A percentile compares a stretch with the other conserved stretches of the same genome.
Evolutionary conservation across 2,329 filamentous ascomycete species (phyloP).

Genomic region (Penicillium sp.): DNA sequence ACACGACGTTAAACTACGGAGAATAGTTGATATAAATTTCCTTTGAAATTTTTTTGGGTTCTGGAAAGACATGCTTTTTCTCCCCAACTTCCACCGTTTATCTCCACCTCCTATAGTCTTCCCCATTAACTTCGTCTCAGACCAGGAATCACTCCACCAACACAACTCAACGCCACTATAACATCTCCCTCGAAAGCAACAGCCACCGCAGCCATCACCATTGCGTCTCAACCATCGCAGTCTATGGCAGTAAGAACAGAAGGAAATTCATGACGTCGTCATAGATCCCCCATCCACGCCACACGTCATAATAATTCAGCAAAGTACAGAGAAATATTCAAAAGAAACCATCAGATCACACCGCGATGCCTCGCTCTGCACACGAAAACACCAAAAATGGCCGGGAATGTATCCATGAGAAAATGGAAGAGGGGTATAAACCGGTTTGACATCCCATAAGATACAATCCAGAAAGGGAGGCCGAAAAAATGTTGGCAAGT

Average conservation of each 20-base stretch:
- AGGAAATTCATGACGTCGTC: conserved; percentile 28
- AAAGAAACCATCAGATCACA: neutral
- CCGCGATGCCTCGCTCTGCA: neutral
- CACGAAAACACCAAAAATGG: neutral
- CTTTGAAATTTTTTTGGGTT: conserved; percentile 26
- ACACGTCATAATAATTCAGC: conserved; percentile 4
- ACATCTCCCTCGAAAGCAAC: neutral
- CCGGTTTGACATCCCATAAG: conserved; percentile 17
- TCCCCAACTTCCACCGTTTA: conserved; percentile 8
- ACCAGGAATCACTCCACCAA: neutral
- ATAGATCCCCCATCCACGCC: conserved; percentile 15
- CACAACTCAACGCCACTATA: neutral
- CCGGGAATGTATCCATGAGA: conserved; percentile 12
- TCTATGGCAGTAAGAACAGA: conserved; percentile 16
- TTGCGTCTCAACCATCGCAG: conserved; percentile 6
- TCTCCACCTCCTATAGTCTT: neutral
- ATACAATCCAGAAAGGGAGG: conserved; percentile 13
- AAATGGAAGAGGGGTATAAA: conserved; percentile 17
- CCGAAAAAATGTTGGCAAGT: neutral
- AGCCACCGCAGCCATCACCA: neutral
- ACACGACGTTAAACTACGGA: too few species aligned
- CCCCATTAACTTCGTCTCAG: neutral
- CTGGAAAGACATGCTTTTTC: conserved; percentile 26
- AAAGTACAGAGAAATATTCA: conserved; percentile 10
- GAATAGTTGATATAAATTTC: conserved; percentile 12